Evolutionary conservation across 169 alveolate species (phyloP).

Genomic region (Plasmodium chabaudi): DNA sequence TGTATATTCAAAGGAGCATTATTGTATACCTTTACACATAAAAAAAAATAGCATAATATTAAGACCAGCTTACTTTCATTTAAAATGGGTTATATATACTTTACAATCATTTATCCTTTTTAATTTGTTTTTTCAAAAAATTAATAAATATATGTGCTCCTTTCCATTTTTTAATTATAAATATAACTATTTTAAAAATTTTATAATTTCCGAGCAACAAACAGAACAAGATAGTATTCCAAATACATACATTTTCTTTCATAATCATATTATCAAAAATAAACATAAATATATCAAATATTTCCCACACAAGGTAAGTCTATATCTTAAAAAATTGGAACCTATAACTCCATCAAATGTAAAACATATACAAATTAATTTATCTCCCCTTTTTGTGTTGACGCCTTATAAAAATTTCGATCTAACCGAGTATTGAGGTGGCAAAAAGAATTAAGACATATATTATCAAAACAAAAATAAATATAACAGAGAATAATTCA

Average conservation of each 20-base stretch:
- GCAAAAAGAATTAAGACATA: not conserved
- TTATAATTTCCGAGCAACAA: not conserved
- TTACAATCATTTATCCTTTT: conserved; percentile 48
- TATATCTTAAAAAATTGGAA: conserved; percentile 27
- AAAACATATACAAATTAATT: conserved; percentile 17
- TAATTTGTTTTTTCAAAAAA: conserved; percentile 69
- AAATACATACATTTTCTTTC: conserved; percentile 58
- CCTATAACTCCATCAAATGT: not conserved
- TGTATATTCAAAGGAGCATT: conserved; percentile 32
- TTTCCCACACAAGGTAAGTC: conserved; percentile 40
- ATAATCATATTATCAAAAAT: conserved; percentile 50
- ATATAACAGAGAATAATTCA: not conserved
- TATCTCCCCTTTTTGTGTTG: conserved; percentile 52
- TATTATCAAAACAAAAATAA: not conserved
- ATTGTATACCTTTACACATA: conserved; percentile 72
- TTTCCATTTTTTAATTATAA: conserved; percentile 74
- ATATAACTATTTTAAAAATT: conserved; percentile 35
- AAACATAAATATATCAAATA: conserved; percentile 39
- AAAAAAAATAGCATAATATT: conserved; percentile 47
- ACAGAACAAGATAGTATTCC: conserved; percentile 3
- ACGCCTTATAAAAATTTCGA: conserved; percentile 34
- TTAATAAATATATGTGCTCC: conserved; percentile 70
- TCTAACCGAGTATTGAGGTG: not conserved
- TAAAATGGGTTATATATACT: conserved; percentile 71
- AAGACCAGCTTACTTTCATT: conserved; percentile 60